Base-by-base conservation (phyloP, 2,329 filamentous ascomycete genomes). In the Trichoderma afroharzianum region DNA sequence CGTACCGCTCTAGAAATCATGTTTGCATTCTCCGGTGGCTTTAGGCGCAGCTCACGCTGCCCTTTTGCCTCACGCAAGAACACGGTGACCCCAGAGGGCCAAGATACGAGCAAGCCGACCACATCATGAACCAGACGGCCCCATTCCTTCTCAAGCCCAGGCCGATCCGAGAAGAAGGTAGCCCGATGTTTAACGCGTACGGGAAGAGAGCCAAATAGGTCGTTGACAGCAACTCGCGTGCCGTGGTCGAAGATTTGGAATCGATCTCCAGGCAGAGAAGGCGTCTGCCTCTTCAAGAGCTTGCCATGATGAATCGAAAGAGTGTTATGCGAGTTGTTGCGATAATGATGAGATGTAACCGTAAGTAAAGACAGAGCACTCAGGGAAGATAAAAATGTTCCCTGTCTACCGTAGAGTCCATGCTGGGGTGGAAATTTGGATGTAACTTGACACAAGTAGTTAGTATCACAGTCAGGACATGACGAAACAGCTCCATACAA, bases 181-280 rank as follows among this genome's bases (percentile, higher is more conserved):
- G 90, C 88, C 73, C 94, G 88, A 76, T 94, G 92, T 78, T 96
- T 97, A 30, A 97, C 91, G 15, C 95, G 90, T 14, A 98, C 95
- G 0, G 95, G 94, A 88, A 98, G 93, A 72, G 91, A 92, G 0
- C 95, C 94, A 81, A 98, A 98, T 1, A 98, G 83, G 79, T 97
- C 91, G 70, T 91, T 88, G 6, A 97, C 91, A 0, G 86, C 87
- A 2, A 95, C 90, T 32, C 89, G 88, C 0, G 95, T 97, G 5
- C 95, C 95, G 82, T 93, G 89, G 24, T 83, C 79, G 70, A 86
- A 87, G 43, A 81, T 82, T 9, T 85, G 76, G 7, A 93, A 76
- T 62, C 86, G 83, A 59, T 92, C 87, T 63, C 90, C 87, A 8
- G 85, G 80, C 12, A 86, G 83, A 6, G 89, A 88, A 6, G 92